Evolutionary conservation across 306 rosid species (phyloP).

Genomic region (Trifolium repens): DNA sequence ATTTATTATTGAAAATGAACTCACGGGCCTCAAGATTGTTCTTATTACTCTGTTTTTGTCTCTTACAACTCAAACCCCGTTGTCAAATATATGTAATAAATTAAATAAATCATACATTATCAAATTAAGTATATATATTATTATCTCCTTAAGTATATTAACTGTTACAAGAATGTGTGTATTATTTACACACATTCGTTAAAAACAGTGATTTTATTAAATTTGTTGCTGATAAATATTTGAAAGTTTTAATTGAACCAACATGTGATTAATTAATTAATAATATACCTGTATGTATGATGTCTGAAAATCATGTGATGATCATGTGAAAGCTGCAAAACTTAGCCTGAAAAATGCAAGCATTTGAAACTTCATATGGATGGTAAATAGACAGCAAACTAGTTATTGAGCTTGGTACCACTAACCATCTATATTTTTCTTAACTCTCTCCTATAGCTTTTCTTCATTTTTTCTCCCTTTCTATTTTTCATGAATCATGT

Average conservation of each 20-base stretch:
- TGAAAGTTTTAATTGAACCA: background rate
- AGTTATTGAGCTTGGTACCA: background rate
- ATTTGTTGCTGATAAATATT: background rate
- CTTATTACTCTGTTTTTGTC: conserved; percentile 41
- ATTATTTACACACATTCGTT: background rate
- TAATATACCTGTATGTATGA: background rate
- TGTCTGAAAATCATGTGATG: conserved; percentile 25
- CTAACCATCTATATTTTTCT: background rate
- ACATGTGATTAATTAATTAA: background rate
- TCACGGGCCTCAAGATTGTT: conserved; percentile 25
- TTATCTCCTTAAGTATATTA: background rate
- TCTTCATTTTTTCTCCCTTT: background rate
- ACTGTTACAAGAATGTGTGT: background rate
- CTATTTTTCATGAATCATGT: background rate
- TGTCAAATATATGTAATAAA: conserved; percentile 7
- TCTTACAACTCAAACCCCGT: conserved; percentile 23
- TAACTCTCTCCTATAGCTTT: background rate
- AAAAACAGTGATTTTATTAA: background rate
- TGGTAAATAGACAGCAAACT: background rate
- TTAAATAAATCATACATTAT: background rate
- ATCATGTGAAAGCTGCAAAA: conserved; percentile 16
- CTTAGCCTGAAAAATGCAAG: background rate
- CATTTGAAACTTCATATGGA: background rate
- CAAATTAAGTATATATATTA: background rate
- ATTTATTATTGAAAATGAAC: background rate